Conservation (phyloP, 805 yeast genomes). For the Starmerella floricola region DNA sequence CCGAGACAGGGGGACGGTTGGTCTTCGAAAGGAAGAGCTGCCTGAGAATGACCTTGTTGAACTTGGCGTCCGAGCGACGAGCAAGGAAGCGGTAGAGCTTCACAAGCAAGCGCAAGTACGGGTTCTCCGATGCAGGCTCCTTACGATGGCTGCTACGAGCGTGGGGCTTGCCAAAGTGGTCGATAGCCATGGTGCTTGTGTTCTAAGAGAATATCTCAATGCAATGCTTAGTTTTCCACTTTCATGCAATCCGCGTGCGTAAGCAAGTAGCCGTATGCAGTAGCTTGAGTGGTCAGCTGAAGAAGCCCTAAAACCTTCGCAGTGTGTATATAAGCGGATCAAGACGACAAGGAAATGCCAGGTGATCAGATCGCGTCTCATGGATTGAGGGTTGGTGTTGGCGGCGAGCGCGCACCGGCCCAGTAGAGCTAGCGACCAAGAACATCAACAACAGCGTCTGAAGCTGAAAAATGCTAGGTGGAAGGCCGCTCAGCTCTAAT, state of each 20-base stretch:
- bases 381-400: too few relatives aligned
- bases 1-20: conserved; percentile 99
- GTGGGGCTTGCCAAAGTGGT: conserved; percentile 94
- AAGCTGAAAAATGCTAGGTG: too few relatives aligned
- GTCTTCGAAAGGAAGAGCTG: conserved; percentile 93
- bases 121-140: conserved; percentile 99
- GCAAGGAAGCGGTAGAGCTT: conserved; percentile 98
- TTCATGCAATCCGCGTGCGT: conserved; percentile 3
- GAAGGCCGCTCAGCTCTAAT: too few relatives aligned
- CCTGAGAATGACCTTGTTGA: conserved; percentile 94
- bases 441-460: too few relatives aligned
- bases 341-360: too few relatives aligned
- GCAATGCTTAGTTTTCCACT: conserved; percentile 15
- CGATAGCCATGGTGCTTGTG: conserved; percentile 70
- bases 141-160: conserved; percentile 89
- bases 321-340: too few relatives aligned
- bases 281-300: conserved; percentile 8
- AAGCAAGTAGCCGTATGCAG: conserved; percentile 6
- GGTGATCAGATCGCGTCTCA: too few relatives aligned
- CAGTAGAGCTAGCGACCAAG: too few relatives aligned
- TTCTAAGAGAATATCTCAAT: conserved; percentile 7
- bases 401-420: too few relatives aligned
- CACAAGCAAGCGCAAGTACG: conserved; percentile 95
- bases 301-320: conserved; percentile 19
- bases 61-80: conserved; percentile 96